A percentile compares a stretch with the other conserved stretches of the same genome.
phyloP scores from a whole-genome alignment of 768 basidiomycete genomes.

The Lentinula sp. region DNA sequence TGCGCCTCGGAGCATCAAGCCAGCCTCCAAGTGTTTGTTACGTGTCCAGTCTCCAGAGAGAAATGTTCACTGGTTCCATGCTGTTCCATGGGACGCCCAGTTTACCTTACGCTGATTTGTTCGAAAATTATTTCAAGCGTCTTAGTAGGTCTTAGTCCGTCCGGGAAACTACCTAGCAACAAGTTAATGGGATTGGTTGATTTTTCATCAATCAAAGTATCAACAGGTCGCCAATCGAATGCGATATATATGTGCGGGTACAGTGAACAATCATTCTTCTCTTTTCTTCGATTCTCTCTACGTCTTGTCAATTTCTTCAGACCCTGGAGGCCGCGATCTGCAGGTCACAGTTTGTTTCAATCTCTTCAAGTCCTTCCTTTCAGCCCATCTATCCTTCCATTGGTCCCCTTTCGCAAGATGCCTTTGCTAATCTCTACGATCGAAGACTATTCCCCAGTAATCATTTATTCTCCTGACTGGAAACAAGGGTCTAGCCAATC shows the following conservation, averaged over 20 bases:
- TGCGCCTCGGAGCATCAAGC: no score
- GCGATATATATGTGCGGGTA: neutral
- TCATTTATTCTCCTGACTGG: constrained; percentile 20
- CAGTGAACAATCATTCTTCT: neutral
- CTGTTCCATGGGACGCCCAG: no score
- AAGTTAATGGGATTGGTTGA: no score
- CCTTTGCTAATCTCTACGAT: constrained; percentile 22
- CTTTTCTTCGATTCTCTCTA: neutral
- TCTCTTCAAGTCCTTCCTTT: neutral
- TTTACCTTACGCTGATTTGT: no score
- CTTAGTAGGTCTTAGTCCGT: no score
- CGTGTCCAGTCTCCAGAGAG: no score
- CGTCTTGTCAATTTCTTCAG: neutral
- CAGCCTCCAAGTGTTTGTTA: no score
- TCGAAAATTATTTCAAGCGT: no score
- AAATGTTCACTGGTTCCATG: no score
- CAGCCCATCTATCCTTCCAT: neutral
- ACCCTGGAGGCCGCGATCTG: constrained; percentile 5
- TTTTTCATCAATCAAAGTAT: neutral
- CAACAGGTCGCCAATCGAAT: neutral
- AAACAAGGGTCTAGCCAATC: neutral
- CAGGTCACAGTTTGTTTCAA: neutral
- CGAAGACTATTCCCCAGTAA: constrained; percentile 27
- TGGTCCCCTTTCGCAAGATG: constrained; percentile 11
- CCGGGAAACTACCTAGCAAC: neutral